Base-by-base conservation (phyloP, 1,284 basidiomycete genomes). In the Flammula alnicola region DNA sequence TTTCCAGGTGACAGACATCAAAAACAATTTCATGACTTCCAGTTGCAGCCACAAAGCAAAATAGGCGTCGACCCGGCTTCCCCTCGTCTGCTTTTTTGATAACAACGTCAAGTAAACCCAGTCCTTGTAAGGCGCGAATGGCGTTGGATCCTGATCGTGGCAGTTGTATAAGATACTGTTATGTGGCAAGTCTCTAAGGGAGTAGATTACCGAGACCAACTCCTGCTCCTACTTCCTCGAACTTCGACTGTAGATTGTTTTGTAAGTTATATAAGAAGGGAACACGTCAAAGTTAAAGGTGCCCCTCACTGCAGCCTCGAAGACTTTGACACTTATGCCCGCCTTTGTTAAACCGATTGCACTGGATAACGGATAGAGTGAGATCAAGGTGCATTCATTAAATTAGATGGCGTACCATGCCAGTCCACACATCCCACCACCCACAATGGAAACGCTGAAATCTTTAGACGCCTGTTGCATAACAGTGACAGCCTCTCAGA, bases 151-250 rank as follows among this genome's bases (percentile, higher is more conserved):
- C 78, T 82, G 45, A 12, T 32, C 23, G 7, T 33, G 14, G 23
- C 35, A 11, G 22, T 38, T n/a, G n/a, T 27, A 25, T 8, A 4
- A 14, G 29, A 16, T 17, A 12, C 7, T 19, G 14, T 7, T 47
- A 40, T 16, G 16, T 12, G n/a, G 20, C 9, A 35, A 26, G 11
- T 37, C 12, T 6, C 12, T n/a, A 32, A 17, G 5, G 38, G 17
- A 6, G 41, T 43, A 27, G 47, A 63, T 42, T 49, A 79, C 81
- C 80, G 33, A 84, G 51, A 11, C 73, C 76, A 26, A 83, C 72
- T 0, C 79, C 80, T 16, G 81, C 79, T 5, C 80, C 80, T 31
- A 82, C 71, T 58, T 81, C 76, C 17, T 69, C 71, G 52, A 80
- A 80, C 41, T 70, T 66, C 4, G 72, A 52, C 76, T 78, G 40